phyloP scores from a whole-genome alignment of 371 early-diverging fungal species.

The Amoeboradix gromovi region DNA sequence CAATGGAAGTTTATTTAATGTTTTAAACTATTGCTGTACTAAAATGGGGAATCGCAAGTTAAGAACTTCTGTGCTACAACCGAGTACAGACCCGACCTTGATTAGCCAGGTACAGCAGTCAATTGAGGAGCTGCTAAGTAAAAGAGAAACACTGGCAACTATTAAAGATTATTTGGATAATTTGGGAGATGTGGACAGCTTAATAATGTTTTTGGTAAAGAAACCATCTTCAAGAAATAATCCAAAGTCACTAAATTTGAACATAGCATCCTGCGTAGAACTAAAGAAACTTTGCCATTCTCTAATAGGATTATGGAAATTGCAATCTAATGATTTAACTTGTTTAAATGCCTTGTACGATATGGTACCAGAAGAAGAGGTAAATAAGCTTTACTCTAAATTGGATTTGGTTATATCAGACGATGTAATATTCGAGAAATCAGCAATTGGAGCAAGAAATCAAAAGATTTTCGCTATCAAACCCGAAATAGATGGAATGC shows the following conservation, averaged over 20 bases:
- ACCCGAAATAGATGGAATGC: constrained; percentile 50
- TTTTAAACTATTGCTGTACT: neutral
- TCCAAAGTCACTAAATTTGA: neutral
- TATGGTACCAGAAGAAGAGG: neutral
- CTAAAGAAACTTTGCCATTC: neutral
- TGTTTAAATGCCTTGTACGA: neutral
- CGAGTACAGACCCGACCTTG: constrained; percentile 13
- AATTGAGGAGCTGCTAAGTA: neutral
- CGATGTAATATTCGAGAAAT: constrained; percentile 19
- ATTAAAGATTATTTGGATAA: neutral
- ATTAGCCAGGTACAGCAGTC: neutral
- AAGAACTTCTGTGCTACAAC: constrained; percentile 38
- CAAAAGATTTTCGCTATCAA: constrained; percentile 55
- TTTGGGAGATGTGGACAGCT: neutral
- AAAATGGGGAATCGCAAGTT: constrained; percentile 15
- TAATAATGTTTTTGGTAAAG: neutral
- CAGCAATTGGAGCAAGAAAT: constrained; percentile 38
- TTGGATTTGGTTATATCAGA: neutral
- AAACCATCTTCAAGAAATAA: neutral
- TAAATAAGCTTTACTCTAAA: neutral
- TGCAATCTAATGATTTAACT: neutral
- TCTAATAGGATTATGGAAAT: neutral
- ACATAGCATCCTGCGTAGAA: neutral
- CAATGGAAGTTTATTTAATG: neutral
- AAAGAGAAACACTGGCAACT: neutral